Percentiles rank a stretch among this genome's conserved stretches.
These are phyloP conservation scores for Fusarium sp. DNA, from an alignment of 2,329 filamentous ascomycete genomes.

Conservation along the genomic window DNA sequence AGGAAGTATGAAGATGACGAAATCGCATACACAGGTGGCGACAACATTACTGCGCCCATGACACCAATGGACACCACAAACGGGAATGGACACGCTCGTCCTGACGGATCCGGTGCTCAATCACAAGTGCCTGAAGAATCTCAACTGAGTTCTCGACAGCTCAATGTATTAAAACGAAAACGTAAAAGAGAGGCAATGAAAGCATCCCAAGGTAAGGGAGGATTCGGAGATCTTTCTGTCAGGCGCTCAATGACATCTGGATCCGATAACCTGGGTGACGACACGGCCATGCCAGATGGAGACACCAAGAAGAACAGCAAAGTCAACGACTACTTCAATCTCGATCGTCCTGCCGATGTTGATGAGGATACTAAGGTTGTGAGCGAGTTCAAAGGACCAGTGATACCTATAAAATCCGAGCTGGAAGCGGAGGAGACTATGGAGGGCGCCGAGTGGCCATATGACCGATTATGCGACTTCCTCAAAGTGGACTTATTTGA, in stretches of 20 bases:
- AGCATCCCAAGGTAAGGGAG: constrained; percentile 85
- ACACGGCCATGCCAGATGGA: constrained; percentile 63
- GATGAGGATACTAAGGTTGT: constrained; percentile 95
- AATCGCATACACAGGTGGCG: constrained; percentile 68
- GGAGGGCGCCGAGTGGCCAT: constrained; percentile 90
- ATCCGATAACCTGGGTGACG: constrained; percentile 70
- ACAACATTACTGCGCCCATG: constrained; percentile 52
- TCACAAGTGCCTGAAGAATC: constrained; percentile 67
- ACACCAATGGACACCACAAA: constrained; percentile 57
- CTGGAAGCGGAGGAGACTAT: constrained; percentile 81
- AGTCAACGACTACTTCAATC: constrained; percentile 86
- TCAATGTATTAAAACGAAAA: constrained; percentile 95
- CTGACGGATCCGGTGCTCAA: constrained; percentile 53
- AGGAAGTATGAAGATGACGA: constrained; percentile 88
- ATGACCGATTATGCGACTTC: constrained; percentile 92
- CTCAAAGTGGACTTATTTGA: constrained; percentile 95
- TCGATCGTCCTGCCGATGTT: constrained; percentile 79
- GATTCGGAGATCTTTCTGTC: constrained; percentile 86
- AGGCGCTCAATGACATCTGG: constrained; percentile 69
- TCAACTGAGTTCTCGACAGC: constrained; percentile 87
- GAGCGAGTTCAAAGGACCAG: constrained; percentile 91
- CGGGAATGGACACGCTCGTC: constrained; percentile 47
- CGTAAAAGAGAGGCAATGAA: constrained; percentile 90
- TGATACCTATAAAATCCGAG: constrained; percentile 84
- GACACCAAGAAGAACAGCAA: constrained; percentile 72